Evolutionary conservation across 306 rosid genomes (phyloP).

Genomic region (Prunus dulcis): DNA sequence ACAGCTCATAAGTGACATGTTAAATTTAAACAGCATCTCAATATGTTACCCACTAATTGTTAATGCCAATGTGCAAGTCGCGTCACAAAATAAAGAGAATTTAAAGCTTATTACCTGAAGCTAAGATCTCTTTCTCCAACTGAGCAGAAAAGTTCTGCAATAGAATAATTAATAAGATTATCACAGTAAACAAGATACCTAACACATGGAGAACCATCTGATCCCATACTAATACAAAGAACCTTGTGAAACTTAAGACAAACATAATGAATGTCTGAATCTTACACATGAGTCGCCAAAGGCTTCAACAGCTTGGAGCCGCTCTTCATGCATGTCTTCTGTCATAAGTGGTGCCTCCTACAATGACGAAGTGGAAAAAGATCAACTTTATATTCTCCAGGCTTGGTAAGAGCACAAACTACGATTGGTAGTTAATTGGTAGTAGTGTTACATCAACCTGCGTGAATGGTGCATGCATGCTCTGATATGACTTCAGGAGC

Average conservation of each 20-base stretch:
- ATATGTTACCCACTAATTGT: not conserved
- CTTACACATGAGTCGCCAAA: constrained; percentile 89
- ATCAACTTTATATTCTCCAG: constrained; percentile 22
- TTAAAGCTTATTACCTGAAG: constrained; percentile 65
- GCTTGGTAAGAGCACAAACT: constrained; percentile 15
- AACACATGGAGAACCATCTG: not conserved
- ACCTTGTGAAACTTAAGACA: not conserved
- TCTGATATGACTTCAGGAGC: constrained; percentile 79
- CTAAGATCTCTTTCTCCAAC: constrained; percentile 88
- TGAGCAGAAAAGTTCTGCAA: constrained; percentile 83
- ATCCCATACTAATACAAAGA: not conserved
- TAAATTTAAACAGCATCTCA: constrained; percentile 4
- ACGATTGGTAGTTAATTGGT: constrained; percentile 21
- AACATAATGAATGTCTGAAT: constrained; percentile 7
- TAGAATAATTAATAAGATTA: constrained; percentile 22
- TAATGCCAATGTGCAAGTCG: constrained; percentile 6
- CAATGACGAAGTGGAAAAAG: constrained; percentile 20
- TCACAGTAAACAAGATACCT: constrained; percentile 10
- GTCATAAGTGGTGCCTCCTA: constrained; percentile 96
- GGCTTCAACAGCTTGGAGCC: constrained; percentile 91
- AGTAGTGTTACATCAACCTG: constrained; percentile 59
- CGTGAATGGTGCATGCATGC: constrained; percentile 86
- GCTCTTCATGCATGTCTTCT: constrained; percentile 99
- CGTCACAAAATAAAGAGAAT: not conserved
- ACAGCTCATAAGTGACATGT: constrained; percentile 30